These are phyloP conservation scores for Balamuthia mandrillaris DNA, from an alignment of 208 protist genomes.

Conservation along the genomic window DNA sequence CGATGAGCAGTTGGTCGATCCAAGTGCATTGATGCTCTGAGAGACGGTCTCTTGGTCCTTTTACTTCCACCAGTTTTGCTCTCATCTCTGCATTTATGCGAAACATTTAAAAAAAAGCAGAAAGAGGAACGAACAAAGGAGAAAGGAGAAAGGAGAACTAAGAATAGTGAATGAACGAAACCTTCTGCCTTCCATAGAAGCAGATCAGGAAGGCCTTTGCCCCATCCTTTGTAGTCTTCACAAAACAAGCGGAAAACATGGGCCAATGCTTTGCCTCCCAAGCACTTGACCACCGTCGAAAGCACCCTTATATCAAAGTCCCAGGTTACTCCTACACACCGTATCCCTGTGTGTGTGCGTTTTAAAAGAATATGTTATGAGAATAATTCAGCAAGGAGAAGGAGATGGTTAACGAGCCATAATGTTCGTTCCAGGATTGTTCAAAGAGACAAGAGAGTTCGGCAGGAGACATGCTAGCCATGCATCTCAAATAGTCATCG, in stretches of 20 bases:
- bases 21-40: neutral
- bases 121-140: too few species aligned
- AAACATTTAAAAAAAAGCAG: too few species aligned
- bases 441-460: neutral
- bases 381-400: neutral
- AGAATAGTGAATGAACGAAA: neutral
- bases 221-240: conserved; percentile 21
- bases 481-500: too few species aligned
- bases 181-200: conserved; percentile 7
- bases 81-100: neutral
- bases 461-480: neutral
- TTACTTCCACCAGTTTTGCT: conserved; percentile 2
- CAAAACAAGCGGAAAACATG: neutral
- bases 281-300: neutral
- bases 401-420: neutral
- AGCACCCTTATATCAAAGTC: neutral
- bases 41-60: neutral
- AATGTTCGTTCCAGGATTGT: neutral
- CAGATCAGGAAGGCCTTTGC: neutral
- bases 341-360: neutral
- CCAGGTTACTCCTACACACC: neutral
- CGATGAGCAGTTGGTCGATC: neutral
- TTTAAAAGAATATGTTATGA: too few species aligned
- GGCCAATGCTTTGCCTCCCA: neutral
- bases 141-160: too few species aligned